Base-by-base conservation (phyloP, 129 eudicot genomes). In the Chrysanthemum makinoi region DNA sequence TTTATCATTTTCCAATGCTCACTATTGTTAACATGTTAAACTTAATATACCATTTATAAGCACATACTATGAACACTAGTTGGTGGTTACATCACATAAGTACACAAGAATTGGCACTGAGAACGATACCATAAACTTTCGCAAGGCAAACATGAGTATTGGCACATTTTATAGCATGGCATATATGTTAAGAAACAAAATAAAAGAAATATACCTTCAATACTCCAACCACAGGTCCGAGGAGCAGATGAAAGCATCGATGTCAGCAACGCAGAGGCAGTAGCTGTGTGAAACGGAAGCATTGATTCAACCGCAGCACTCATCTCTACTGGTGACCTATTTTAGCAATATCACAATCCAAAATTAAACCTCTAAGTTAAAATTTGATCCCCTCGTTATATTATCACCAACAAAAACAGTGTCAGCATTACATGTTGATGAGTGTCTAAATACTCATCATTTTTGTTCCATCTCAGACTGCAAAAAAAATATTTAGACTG, bases 201-300 rank as follows among this genome's bases (percentile, higher is more conserved):
- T 26, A 20, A 48, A 50, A 2, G 52, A 53, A 30, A 51, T 30
- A 51, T 74, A 92, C 98, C 98, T 80, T 87, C 95, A 24, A 86
- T 72, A 8, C 81, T 81, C 98, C 98, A 92, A 68, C 86, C 95
- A 59, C 63, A 74, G 53, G 82, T 63, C 39, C 91, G 79, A 63
- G 96, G 85, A 73, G 91, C 75, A 19, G 81, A 84, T 1, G 96
- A 87, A 43, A 89, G 89, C 98, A 89, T 92, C 1, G 98, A 92
- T 73, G 80, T 92, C 43, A 92, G 91, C 85, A 92, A 79, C 7
- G 98, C 98, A 19, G 96, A 89, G 20, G 98, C 95, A 43, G 96
- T 92, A 13, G 96, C 96, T 24, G 91, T 85, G 82, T 92, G 95
- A 70, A 76, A 89, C 0, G 98, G 96, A 43, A 81, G 78, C 92